These are phyloP conservation scores for Dalbergia cochinchinensis DNA, from an alignment of 306 rosid genomes.

Conservation along the genomic window DNA sequence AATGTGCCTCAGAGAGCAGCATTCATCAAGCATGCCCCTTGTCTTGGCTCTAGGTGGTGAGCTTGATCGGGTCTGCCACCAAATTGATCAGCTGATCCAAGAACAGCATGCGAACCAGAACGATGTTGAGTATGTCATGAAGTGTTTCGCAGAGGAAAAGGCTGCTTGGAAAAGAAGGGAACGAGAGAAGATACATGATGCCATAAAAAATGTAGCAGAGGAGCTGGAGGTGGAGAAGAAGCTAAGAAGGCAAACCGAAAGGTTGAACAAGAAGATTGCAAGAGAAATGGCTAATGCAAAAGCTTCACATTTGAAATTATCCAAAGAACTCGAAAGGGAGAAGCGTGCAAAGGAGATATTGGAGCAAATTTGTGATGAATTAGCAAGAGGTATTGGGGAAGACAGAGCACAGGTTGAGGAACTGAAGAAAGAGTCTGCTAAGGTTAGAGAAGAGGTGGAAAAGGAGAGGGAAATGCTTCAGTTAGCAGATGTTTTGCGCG, in stretches of 20 bases:
- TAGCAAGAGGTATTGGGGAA: conserved; percentile 83
- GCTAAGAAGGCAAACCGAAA: conserved; percentile 78
- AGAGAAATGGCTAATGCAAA: conserved; percentile 72
- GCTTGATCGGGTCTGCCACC: conserved; percentile 69
- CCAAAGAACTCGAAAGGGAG: conserved; percentile 80
- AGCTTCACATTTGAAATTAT: conserved; percentile 60
- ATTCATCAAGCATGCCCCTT: conserved; percentile 63
- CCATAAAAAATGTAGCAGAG: conserved; percentile 61
- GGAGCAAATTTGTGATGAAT: conserved; percentile 84
- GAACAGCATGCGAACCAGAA: conserved; percentile 61
- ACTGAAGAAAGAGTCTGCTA: conserved; percentile 75
- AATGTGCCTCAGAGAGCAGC: conserved; percentile 63
- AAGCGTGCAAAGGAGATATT: conserved; percentile 85
- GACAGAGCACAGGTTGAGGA: conserved; percentile 88
- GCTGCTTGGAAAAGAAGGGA: conserved; percentile 80
- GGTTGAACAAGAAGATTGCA: conserved; percentile 83
- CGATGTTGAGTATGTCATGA: conserved; percentile 60
- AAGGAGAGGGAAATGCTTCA: conserved; percentile 97
- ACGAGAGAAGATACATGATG: conserved; percentile 66
- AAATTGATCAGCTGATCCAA: conserved; percentile 64
- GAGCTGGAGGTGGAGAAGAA: conserved; percentile 86
- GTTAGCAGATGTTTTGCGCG: conserved; percentile 81
- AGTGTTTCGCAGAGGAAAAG: conserved; percentile 79
- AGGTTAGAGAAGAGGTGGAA: conserved; percentile 80
- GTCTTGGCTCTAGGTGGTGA: conserved; percentile 71